phyloP scores from a whole-genome alignment of 1,139 yeast genomes.

The Hemisphaericaspora lyxosophila region DNA sequence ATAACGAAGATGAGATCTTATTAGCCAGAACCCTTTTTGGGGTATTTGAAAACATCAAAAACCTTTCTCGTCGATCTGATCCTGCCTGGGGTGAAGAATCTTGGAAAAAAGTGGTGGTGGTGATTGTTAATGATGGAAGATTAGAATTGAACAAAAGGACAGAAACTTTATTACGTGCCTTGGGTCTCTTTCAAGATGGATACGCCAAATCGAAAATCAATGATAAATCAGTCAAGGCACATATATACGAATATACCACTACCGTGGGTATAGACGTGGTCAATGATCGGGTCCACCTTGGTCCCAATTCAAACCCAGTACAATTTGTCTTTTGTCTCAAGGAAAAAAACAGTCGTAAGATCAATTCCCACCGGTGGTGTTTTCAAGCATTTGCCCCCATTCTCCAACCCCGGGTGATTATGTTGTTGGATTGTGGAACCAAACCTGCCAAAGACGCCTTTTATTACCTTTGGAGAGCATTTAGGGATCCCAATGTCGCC shows the following conservation, averaged over 20 bases:
- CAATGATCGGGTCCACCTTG: slow-evolving; percentile 51
- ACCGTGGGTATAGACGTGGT: slow-evolving; percentile 71
- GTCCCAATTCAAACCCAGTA: slow-evolving; percentile 60
- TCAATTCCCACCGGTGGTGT: slow-evolving; percentile 84
- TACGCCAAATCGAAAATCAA: slow-evolving; percentile 78
- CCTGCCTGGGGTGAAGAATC: slow-evolving; percentile 73
- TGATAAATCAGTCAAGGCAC: slow-evolving; percentile 67
- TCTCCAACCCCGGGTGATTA: slow-evolving; percentile 66
- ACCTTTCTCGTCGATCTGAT: slow-evolving; percentile 56
- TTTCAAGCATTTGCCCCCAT: slow-evolving; percentile 77
- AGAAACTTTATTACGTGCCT: slow-evolving; percentile 62
- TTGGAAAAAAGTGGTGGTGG: slow-evolving; percentile 77
- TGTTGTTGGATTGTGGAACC: slow-evolving; percentile 79
- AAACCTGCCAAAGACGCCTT: slow-evolving; percentile 72
- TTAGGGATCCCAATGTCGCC: slow-evolving; percentile 73
- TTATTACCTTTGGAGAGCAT: slow-evolving; percentile 72
- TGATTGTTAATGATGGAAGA: slow-evolving; percentile 78
- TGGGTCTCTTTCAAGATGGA: slow-evolving; percentile 81
- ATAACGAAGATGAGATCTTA: slow-evolving; percentile 74
- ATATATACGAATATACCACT: slow-evolving; percentile 77
- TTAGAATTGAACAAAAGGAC: slow-evolving; percentile 65
- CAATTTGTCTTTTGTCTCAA: slow-evolving; percentile 77
- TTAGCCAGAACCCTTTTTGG: slow-evolving; percentile 76
- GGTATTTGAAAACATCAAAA: slow-evolving; percentile 68
- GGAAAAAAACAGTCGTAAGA: slow-evolving; percentile 72